These are phyloP conservation scores for Syncephalastrum contaminatum DNA, from an alignment of 371 early-diverging fungal species.

Conservation along the genomic window DNA sequence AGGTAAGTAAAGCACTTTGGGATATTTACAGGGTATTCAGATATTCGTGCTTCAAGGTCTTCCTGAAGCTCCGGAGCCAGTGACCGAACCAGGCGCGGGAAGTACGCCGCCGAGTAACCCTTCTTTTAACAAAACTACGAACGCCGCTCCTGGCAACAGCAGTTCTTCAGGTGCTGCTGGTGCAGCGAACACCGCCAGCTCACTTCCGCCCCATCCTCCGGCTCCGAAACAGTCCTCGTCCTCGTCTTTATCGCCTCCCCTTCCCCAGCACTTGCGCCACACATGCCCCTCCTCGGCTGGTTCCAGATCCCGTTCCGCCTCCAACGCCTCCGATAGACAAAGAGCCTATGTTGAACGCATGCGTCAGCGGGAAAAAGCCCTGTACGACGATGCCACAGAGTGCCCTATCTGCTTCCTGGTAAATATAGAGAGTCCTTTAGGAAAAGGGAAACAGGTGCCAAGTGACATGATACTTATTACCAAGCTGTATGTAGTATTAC, in stretches of 20 bases:
- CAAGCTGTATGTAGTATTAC: slow-evolving; percentile 65
- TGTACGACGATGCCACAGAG: slow-evolving; percentile 77
- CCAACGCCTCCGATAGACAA: neutral
- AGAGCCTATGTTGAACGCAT: slow-evolving; percentile 8
- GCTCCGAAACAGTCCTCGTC: slow-evolving; percentile 4
- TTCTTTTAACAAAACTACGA: slow-evolving; percentile 17
- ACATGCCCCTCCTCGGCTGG: neutral
- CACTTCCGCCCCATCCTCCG: neutral
- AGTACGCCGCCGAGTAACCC: slow-evolving; percentile 8
- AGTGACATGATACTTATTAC: neutral
- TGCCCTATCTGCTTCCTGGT: slow-evolving; percentile 80
- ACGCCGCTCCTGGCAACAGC: slow-evolving; percentile 18
- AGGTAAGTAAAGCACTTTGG: slow-evolving; percentile 57
- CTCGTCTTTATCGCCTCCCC: too few species aligned
- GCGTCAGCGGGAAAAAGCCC: slow-evolving; percentile 31
- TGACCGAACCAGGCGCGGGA: slow-evolving; percentile 7
- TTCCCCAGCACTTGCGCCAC: slow-evolving; percentile 11
- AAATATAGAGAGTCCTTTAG: neutral
- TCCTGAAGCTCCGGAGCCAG: slow-evolving; percentile 41
- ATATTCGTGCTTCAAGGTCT: too few species aligned
- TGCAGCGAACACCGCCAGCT: neutral
- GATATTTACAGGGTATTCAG: too few species aligned
- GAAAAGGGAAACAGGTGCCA: neutral
- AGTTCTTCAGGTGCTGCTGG: neutral
- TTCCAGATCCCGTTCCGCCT: neutral